Conservation (phyloP, 1,139 yeast species). For the Pichia sp. region DNA sequence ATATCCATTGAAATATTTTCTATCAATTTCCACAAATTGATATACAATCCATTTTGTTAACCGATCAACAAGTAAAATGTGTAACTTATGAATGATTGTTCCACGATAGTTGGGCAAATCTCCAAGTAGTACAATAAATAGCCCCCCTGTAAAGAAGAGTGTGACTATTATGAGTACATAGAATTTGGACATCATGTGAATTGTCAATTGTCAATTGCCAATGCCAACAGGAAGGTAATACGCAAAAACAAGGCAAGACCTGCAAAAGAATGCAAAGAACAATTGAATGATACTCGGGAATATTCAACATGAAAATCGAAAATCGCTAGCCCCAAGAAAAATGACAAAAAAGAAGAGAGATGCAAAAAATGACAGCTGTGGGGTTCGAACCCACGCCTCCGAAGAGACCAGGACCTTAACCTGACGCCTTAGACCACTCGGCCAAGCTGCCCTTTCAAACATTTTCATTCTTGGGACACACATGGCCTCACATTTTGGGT, state of each 20-base stretch:
- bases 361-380: slow-evolving; percentile 49
- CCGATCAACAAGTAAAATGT: slow-evolving; percentile 8
- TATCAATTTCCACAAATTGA: slow-evolving; percentile 9
- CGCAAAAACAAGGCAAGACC: neutral
- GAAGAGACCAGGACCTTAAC: slow-evolving; percentile 66
- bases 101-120: slow-evolving; percentile 22
- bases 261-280: neutral
- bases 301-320: too few species aligned
- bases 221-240: neutral
- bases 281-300: too few species aligned
- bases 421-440: slow-evolving; percentile 66
- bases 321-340: too few species aligned
- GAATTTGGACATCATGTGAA: slow-evolving; percentile 3
- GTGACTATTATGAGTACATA: slow-evolving; percentile 1
- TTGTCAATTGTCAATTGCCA: neutral
- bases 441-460: slow-evolving; percentile 45
- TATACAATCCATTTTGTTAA: neutral
- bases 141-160: neutral
- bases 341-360: neutral
- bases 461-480: neutral
- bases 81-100: slow-evolving; percentile 12
- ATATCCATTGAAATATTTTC: slow-evolving; percentile 7
- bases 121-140: slow-evolving; percentile 19
- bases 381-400: slow-evolving; percentile 69
- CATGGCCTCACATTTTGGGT: neutral